Percentiles rank a stretch among this genome's conserved stretches.
These are phyloP conservation scores for Cercospora zeina DNA, from an alignment of 2,329 filamentous ascomycete species.

Conservation along the genomic window DNA sequence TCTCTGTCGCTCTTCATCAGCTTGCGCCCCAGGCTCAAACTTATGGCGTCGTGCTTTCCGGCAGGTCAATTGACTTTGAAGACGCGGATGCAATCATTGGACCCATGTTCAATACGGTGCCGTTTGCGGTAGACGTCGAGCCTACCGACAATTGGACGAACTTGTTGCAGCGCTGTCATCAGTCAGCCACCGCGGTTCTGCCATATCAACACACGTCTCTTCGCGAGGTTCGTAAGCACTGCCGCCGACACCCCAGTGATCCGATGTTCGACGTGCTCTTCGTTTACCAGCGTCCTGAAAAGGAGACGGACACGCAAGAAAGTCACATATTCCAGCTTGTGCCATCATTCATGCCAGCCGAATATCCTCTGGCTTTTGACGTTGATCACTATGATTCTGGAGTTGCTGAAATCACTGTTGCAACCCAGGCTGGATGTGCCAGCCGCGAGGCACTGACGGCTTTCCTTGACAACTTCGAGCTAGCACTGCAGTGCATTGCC, in stretches of 20 bases:
- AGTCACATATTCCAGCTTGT: slow-evolving; percentile 54
- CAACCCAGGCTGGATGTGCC: slow-evolving; percentile 53
- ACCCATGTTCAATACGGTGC: slow-evolving; percentile 87
- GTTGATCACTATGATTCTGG: slow-evolving; percentile 56
- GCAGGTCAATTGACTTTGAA: slow-evolving; percentile 69
- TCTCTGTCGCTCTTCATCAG: slow-evolving; percentile 63
- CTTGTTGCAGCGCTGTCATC: slow-evolving; percentile 65
- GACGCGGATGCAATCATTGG: slow-evolving; percentile 69
- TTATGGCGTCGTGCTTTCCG: slow-evolving; percentile 76
- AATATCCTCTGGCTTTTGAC: slow-evolving; percentile 79
- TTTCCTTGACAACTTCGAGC: slow-evolving; percentile 17
- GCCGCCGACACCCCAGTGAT: slow-evolving; percentile 54
- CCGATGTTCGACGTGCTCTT: slow-evolving; percentile 79
- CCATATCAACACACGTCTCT: slow-evolving; percentile 78
- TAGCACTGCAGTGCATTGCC: slow-evolving; percentile 20
- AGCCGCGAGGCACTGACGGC: slow-evolving; percentile 41
- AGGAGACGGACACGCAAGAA: neutral
- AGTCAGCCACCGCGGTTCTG: slow-evolving; percentile 66
- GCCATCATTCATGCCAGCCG: slow-evolving; percentile 54
- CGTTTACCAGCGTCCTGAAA: slow-evolving; percentile 64
- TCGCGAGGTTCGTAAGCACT: slow-evolving; percentile 79
- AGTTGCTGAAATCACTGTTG: slow-evolving; percentile 59
- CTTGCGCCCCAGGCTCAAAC: slow-evolving; percentile 53
- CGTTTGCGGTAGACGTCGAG: slow-evolving; percentile 59
- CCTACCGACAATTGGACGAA: slow-evolving; percentile 58